Evolutionary conservation across 352 stramenopile species (phyloP), one percentile per base, ranked within the genome.

Genomic region (Aphanomyces stellatus): DNA sequence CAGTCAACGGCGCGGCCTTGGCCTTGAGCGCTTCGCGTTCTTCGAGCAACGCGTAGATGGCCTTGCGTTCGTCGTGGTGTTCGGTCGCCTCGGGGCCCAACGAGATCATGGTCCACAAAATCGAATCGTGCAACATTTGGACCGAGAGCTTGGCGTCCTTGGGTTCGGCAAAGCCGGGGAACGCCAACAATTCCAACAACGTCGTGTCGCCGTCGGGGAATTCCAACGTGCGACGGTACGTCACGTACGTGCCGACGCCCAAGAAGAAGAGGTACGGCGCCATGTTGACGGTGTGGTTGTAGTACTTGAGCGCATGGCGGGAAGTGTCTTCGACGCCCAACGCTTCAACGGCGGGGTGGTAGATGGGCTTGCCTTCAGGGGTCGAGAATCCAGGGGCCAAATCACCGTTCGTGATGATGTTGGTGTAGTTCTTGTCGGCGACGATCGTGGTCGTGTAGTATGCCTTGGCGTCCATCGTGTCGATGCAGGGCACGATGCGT

Each of bases 201-300:
- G 77, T 88, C 37, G 79, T 87, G 64, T 88, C 82, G 48, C 82
- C 80, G 63, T 90, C 82, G 11, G 82, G 82, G 63, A 88, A 90
- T 71, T 90, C 82, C 17, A 90, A 73, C 22, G 76, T 87, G 40
- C 80, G 76, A 43, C 80, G 77, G 69, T 81, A 91, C 43, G 81
- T 89, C 69, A 88, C 80, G 74, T 89, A 91, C 57, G 80, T 79
- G 55, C 82, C 82, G n/a, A 88, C 80, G 28, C 82, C 80, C 2
- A 91, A 62, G 74, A 91, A 91, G 57, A 91, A 91, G 51, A 91
- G 65, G 67, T 91, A 91, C 63, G 82, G 82, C 30, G 82, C 82
- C 82, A 91, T 91, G 73, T 88, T 89, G n/a, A 89, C 79, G 70
- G 75, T 88, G 73, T 90, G 82, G 71, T 90, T 90, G 74, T 86